phyloP scores from a whole-genome alignment of 371 early-diverging fungal species.

The Mortierella sp. region DNA sequence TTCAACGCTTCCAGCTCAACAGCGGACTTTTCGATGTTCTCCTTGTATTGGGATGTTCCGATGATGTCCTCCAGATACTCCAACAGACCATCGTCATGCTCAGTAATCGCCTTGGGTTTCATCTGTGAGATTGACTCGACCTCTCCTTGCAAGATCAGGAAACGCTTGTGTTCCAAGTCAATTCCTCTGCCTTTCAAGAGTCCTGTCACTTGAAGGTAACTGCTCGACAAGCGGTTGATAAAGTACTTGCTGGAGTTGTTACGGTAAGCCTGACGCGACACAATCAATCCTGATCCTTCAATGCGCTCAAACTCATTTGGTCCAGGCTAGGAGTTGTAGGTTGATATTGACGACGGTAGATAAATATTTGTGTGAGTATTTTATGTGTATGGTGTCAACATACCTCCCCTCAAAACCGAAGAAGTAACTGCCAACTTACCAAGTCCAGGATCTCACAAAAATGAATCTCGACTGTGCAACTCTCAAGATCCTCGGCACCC shows the following conservation, averaged over 20 bases:
- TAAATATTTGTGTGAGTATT: background rate
- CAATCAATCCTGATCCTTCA: conserved; percentile 78
- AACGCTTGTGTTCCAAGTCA: conserved; percentile 99
- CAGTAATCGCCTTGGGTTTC: conserved; percentile 97
- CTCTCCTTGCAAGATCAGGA: conserved; percentile 99
- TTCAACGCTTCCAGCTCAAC: conserved; percentile 79
- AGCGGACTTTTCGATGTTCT: conserved; percentile 86
- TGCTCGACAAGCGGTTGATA: conserved; percentile 82
- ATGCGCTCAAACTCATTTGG: conserved; percentile 75
- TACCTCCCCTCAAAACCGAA: background rate
- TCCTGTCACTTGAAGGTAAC: conserved; percentile 88
- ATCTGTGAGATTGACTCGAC: conserved; percentile 99
- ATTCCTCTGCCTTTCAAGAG: conserved; percentile 93
- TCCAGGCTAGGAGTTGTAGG: conserved; percentile 61
- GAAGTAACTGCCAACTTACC: conserved; percentile 54
- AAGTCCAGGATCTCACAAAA: conserved; percentile 92
- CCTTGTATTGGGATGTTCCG: conserved; percentile 95
- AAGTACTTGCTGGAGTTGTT: conserved; percentile 85
- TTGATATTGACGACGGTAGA: too few relatives aligned
- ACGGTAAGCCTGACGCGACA: conserved; percentile 85
- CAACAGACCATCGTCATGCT: conserved; percentile 96
- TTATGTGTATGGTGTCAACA: too few relatives aligned
- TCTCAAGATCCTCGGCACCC: conserved; percentile 73
- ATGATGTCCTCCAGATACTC: conserved; percentile 99
- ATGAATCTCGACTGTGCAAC: conserved; percentile 95